Conservation (phyloP, 495 filamentous ascomycete genomes). For the Penicillium odoratum region DNA sequence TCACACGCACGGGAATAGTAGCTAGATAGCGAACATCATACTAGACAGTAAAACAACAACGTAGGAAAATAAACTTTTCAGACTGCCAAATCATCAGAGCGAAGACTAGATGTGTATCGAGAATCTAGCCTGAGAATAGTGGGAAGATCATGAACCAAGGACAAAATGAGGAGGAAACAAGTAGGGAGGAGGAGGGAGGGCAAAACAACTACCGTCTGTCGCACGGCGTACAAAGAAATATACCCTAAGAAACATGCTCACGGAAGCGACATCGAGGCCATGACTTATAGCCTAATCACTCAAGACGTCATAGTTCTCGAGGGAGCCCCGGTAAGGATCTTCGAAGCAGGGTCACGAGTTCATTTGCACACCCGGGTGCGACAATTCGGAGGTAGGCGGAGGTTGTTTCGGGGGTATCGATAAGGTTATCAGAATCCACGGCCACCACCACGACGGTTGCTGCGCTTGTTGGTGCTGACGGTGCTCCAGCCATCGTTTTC, state of each 20-base stretch:
- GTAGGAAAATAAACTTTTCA: conserved; percentile 43
- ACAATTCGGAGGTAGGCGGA: conserved; percentile 22
- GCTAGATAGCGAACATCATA: conserved; percentile 32
- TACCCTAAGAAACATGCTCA: conserved; percentile 18
- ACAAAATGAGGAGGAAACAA: conserved; percentile 5
- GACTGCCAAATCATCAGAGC: conserved; percentile 42
- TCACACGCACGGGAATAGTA: conserved; percentile 42
- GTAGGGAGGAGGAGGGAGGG: conserved; percentile 18
- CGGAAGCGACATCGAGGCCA: conserved; percentile 2
- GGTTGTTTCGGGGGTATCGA: conserved; percentile 43
- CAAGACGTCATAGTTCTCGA: neutral
- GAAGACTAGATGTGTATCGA: conserved; percentile 38
- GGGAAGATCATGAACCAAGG: conserved; percentile 31
- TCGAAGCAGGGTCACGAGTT: conserved; percentile 1
- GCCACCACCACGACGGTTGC: conserved; percentile 50
- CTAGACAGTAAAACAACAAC: conserved; percentile 14
- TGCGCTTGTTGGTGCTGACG: conserved; percentile 56
- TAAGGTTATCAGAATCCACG: conserved; percentile 51
- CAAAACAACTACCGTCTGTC: conserved; percentile 24
- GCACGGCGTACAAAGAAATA: conserved; percentile 9
- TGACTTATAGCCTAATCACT: neutral
- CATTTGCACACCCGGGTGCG: conserved; percentile 10
- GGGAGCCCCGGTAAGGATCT: conserved; percentile 1
- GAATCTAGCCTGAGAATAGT: conserved; percentile 33
- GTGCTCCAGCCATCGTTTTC: conserved; percentile 82